These are phyloP conservation scores for Lonicera japonica DNA, from an alignment of 129 eudicot species.

Conservation along the genomic window DNA sequence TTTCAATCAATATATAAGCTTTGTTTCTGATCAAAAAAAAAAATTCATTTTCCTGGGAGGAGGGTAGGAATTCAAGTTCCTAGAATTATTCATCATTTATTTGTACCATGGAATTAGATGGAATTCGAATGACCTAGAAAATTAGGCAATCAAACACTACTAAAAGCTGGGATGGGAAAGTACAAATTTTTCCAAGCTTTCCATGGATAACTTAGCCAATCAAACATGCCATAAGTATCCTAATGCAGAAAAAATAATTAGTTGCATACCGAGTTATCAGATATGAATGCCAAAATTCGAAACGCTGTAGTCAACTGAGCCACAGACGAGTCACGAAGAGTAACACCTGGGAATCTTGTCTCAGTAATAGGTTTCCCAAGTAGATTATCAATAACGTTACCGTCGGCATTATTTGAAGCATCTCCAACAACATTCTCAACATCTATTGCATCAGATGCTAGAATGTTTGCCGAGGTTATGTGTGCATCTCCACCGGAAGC, in stretches of 20 bases:
- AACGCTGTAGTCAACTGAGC: constrained; percentile 90
- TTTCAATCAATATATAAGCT: no score
- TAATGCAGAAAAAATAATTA: background rate
- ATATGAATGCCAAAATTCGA: constrained; percentile 76
- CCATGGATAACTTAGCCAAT: no score
- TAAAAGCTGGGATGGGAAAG: no score
- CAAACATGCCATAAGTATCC: no score
- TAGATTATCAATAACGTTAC: constrained; percentile 72
- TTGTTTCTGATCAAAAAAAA: no score
- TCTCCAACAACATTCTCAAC: constrained; percentile 79
- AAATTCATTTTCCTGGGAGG: no score
- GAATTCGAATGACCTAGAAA: no score
- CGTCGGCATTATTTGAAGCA: constrained; percentile 67
- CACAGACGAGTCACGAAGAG: constrained; percentile 83
- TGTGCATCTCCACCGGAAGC: constrained; percentile 98
- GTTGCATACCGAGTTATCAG: constrained; percentile 75
- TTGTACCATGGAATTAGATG: no score
- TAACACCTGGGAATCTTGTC: constrained; percentile 70
- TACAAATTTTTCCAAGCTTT: no score
- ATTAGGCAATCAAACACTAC: no score
- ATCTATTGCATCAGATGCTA: constrained; percentile 84
- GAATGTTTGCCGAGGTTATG: constrained; percentile 66
- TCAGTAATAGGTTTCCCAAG: constrained; percentile 92
- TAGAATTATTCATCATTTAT: no score
- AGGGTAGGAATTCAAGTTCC: no score